Base-by-base conservation (phyloP, 352 stramenopile genomes). In the Plasmopara muralis region DNA sequence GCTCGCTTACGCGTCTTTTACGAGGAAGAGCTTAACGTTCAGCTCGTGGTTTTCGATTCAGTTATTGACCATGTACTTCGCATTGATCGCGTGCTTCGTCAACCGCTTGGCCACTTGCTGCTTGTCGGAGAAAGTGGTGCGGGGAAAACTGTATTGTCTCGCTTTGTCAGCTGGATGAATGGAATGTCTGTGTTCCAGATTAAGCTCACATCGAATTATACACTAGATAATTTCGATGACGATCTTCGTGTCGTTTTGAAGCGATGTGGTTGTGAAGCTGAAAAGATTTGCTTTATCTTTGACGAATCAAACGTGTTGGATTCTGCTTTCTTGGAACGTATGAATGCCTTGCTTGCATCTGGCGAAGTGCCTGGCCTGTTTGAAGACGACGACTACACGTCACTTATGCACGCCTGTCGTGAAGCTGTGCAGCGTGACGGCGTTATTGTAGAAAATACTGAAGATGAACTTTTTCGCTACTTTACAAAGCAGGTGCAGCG, bases 231-330 rank as follows among this genome's bases (percentile, higher is more conserved):
- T 69, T 99, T 99, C 65, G 97, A 99, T 66, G 96, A 99, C 46
- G 97, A 99, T 70, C 75, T 99, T 29, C 82, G 97, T 20, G 68
- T 93, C 37, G 88, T 99, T 14, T 97, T 99, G 57, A 97, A 97
- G 56, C 75, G 97, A 38, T 97, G 97, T 29, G 97, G 97, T 28
- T 96, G 98, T 54, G 88, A 98, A 53, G 96, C 95, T 14, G 97
- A 99, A 72, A 98, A 98, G 70, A 96, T 99, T 28, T 99, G 96
- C 55, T 99, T 99, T 65, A 99, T 99, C 60, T 99, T 99, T 74
- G 98, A 99, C 64, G 97, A 99, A 70, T 96, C 85, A 9, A 99
- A 99, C 60, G 95, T 98, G 15, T 77, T 99, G 1, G 88, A 96
- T 31, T 97, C 93, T 9, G 96, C 95, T 5, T 99, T 99, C 67